Evolutionary conservation across 1,139 yeast genomes (phyloP).

Genomic region (Yamadazyma blattariae): DNA sequence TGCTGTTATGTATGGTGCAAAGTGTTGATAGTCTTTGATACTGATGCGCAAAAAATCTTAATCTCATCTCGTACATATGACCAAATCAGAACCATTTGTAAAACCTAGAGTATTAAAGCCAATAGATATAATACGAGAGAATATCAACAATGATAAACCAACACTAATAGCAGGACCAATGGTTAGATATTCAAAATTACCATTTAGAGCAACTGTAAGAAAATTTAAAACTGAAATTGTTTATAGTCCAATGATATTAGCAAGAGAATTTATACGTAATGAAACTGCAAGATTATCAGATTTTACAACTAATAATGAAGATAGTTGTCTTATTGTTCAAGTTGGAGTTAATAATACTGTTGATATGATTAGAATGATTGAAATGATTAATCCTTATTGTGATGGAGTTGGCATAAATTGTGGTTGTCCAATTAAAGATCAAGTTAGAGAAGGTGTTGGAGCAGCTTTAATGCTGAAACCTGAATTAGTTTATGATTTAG

Average conservation of each 20-base stretch:
- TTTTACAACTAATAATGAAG: slow-evolving; percentile 71
- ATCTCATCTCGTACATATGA: background rate
- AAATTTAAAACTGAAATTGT: slow-evolving; percentile 78
- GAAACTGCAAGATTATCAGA: slow-evolving; percentile 78
- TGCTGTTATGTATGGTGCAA: too few relatives aligned
- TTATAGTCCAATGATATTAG: slow-evolving; percentile 94
- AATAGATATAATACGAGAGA: slow-evolving; percentile 14
- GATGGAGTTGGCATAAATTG: slow-evolving; percentile 96
- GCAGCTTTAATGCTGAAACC: slow-evolving; percentile 91
- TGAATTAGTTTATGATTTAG: slow-evolving; percentile 80
- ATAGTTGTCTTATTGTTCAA: slow-evolving; percentile 78
- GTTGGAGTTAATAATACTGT: slow-evolving; percentile 86
- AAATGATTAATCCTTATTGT: slow-evolving; percentile 84
- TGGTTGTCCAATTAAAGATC: slow-evolving; percentile 96
- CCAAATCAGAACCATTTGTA: slow-evolving; percentile 2
- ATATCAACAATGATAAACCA: slow-evolving; percentile 48
- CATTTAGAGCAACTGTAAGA: slow-evolving; percentile 80
- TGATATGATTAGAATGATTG: slow-evolving; percentile 81
- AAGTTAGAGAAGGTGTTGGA: slow-evolving; percentile 93
- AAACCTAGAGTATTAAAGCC: slow-evolving; percentile 8
- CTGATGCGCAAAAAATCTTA: background rate
- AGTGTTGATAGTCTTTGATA: too few relatives aligned
- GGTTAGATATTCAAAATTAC: slow-evolving; percentile 94
- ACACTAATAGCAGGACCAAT: slow-evolving; percentile 90
- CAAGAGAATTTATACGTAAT: slow-evolving; percentile 90